Percentiles rank a stretch among this genome's conserved stretches.
These are phyloP conservation scores for Trichosporon sp. DNA, from an alignment of 1,284 basidiomycete species.

Conservation along the genomic window DNA sequence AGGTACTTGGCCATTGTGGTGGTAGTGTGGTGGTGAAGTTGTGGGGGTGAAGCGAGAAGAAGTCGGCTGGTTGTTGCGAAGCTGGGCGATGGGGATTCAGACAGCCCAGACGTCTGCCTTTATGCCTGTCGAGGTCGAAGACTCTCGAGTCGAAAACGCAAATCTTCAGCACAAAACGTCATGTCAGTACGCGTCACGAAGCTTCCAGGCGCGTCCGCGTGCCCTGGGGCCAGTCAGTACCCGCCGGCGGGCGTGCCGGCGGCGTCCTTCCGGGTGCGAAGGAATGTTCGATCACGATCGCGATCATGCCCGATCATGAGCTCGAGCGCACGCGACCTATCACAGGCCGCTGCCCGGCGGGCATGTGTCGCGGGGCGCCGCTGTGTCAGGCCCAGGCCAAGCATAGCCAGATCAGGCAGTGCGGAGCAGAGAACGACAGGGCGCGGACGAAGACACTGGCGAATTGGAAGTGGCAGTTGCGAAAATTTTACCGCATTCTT, in stretches of 20 bases:
- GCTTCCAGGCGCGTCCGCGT: not conserved
- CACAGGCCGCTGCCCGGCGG: not conserved
- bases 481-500: not conserved
- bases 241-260: not conserved
- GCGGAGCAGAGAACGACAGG: not conserved
- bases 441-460: not conserved
- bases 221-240: not conserved
- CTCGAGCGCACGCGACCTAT: not conserved
- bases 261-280: not conserved
- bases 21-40: not conserved
- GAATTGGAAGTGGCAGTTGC: not conserved
- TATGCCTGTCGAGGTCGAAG: not conserved
- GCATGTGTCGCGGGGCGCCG: slow-evolving; percentile 3
- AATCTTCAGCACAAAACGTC: not conserved
- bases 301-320: not conserved
- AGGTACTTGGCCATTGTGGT: slow-evolving; percentile 4
- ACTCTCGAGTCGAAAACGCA: not conserved
- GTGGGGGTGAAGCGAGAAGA: not conserved
- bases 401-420: not conserved
- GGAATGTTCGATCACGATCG: slow-evolving; percentile 5
- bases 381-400: not conserved
- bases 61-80: not conserved
- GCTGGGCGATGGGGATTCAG: not conserved
- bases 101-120: not conserved
- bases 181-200: not conserved